Conservation (phyloP, 2,329 filamentous ascomycete species). For the Trichoderma sp. region DNA sequence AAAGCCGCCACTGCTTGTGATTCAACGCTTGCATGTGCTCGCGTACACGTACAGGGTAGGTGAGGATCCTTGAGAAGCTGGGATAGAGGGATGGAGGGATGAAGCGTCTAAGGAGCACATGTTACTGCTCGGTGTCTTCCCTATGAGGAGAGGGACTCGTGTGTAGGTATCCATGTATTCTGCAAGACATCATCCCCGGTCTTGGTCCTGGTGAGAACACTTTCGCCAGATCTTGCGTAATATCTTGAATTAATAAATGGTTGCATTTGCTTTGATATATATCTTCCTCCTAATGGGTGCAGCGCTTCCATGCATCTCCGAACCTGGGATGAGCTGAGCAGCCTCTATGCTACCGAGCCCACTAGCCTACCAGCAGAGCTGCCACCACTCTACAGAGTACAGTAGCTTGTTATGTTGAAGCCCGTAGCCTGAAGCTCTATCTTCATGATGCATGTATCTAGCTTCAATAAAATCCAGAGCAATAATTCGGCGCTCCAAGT, state of each 20-base stretch:
- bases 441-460: neutral
- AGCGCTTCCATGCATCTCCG: neutral
- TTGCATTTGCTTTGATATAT: neutral
- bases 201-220: neutral
- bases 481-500: neutral
- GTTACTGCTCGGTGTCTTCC: neutral
- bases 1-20: neutral
- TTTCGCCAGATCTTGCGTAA: neutral
- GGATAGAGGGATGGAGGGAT: neutral
- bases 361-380: neutral
- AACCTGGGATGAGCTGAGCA: neutral
- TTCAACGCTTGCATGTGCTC: neutral
- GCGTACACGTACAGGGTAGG: neutral
- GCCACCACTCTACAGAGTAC: neutral
- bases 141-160: neutral
- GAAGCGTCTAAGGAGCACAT: neutral
- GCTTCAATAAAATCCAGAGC: neutral
- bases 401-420: neutral
- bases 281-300: neutral
- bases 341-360: neutral
- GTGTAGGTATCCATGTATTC: neutral
- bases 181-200: neutral
- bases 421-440: neutral
- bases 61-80: neutral
- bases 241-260: fast-evolving